Evolutionary conservation across 1,284 basidiomycete species (phyloP).

Genomic region (Cryptococcus hybrid): DNA sequence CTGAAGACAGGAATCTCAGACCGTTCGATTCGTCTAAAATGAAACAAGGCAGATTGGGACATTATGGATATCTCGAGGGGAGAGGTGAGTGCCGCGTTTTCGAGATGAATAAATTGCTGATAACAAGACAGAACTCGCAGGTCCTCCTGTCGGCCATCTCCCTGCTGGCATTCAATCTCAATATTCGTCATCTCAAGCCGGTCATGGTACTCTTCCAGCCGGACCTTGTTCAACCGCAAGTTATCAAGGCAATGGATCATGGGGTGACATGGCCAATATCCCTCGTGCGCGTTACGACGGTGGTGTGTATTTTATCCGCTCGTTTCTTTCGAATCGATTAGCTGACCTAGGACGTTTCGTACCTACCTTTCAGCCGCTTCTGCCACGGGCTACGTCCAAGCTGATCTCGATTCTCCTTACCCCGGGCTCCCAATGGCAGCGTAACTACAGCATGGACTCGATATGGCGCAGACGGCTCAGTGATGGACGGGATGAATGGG

Average conservation of each 20-base stretch:
- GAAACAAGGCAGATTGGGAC: constrained; percentile 36
- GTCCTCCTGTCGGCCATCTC: constrained; percentile 32
- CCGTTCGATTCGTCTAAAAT: constrained; percentile 31
- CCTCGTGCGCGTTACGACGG: constrained; percentile 37
- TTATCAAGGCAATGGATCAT: constrained; percentile 7
- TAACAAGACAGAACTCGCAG: constrained; percentile 28
- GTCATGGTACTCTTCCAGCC: neutral
- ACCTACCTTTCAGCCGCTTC: constrained; percentile 10
- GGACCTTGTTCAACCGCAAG: constrained; percentile 4
- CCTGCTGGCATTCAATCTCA: constrained; percentile 27
- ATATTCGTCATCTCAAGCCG: constrained; percentile 5
- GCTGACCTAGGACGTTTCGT: constrained; percentile 2
- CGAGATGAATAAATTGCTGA: neutral
- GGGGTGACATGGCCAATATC: constrained; percentile 19
- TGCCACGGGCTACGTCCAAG: constrained; percentile 20
- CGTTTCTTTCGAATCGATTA: neutral
- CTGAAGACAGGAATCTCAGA: constrained; percentile 14
- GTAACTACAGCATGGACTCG: constrained; percentile 23
- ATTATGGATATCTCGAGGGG: constrained; percentile 43
- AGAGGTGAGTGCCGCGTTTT: constrained; percentile 22
- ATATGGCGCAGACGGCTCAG: constrained; percentile 18
- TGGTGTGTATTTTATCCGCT: constrained; percentile 20
- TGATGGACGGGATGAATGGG: constrained; percentile 1
- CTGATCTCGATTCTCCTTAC: constrained; percentile 38
- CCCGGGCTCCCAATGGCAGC: constrained; percentile 14